These are phyloP conservation scores for Hyaloscypha hepaticicola DNA, from an alignment of 495 filamentous ascomycete genomes.

Conservation along the genomic window DNA sequence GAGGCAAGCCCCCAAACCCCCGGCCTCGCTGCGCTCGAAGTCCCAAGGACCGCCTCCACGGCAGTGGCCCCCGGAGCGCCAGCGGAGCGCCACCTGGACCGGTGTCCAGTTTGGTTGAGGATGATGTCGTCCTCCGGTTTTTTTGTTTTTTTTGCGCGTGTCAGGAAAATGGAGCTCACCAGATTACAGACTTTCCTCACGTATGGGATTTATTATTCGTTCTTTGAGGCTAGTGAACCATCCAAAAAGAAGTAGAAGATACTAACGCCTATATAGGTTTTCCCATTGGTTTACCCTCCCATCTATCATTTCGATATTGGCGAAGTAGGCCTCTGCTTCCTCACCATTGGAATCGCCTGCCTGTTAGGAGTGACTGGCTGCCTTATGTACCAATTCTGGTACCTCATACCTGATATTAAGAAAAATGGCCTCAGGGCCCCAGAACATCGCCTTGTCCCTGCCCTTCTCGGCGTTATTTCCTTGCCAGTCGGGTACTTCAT, in stretches of 20 bases:
- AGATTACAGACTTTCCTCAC: conserved; percentile 59
- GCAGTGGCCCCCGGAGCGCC: too few relatives aligned
- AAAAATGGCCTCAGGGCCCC: conserved; percentile 45
- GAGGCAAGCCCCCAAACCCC: too few relatives aligned
- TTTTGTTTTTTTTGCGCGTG: too few relatives aligned
- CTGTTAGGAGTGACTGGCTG: conserved; percentile 51
- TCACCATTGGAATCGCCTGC: conserved; percentile 55
- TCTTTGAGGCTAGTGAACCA: too few relatives aligned
- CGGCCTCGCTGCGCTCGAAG: too few relatives aligned
- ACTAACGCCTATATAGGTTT: too few relatives aligned
- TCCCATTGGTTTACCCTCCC: conserved; percentile 63
- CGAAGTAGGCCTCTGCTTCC: conserved; percentile 59
- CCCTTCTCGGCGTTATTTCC: conserved; percentile 46
- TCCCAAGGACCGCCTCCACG: too few relatives aligned
- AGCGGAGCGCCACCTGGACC: too few relatives aligned
- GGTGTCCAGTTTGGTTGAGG: too few relatives aligned
- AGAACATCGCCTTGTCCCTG: conserved; percentile 53
- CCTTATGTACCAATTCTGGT: conserved; percentile 46
- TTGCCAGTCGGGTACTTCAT: conserved; percentile 58
- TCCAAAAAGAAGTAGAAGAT: too few relatives aligned
- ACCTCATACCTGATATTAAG: conserved; percentile 45
- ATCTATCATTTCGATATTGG: conserved; percentile 61
- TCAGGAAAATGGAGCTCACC: conserved; percentile 39
- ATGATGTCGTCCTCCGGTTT: too few relatives aligned
- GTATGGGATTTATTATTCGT: conserved; percentile 64